Base-by-base conservation (phyloP, 495 filamentous ascomycete species). In the Podospora didyma region DNA sequence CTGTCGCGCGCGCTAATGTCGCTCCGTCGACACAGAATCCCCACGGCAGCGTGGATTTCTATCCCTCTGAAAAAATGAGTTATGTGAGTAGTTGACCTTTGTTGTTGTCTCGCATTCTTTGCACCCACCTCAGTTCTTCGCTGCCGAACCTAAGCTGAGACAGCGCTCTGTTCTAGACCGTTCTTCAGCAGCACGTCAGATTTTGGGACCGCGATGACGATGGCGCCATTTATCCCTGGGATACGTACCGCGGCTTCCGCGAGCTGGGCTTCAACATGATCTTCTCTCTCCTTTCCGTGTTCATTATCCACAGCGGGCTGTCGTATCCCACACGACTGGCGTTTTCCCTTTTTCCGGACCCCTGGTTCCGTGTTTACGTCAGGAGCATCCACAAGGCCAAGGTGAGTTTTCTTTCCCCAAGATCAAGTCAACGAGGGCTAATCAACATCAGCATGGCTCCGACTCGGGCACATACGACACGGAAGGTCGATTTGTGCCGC, bases 211-310 rank as follows among this genome's bases (percentile, higher is more conserved):
- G 65, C 24, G 60, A 68, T 54, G 2, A 16, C 12, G 82, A 85
- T 63, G 75, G 74, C 26, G 65, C 76, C 11, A 82, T 84, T 62
- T 79, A 65, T 62, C 80, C 82, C 0, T 62, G 57, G 41, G 79
- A 84, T 53, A 81, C 77, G 3, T 84, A 73, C 69, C 48, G n/a
- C 12, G 80, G 82, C 7, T 84, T 84, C 64, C 73, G 72, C 23
- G 66, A 65, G 5, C 60, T 84, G 1, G 80, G 82, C 34, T 83
- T 82, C 69, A 74, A 68, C 56, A 41, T 77, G 44, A 21, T 77
- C 24, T 73, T 82, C 63, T 77, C 70, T 9, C 37, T 74, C 20
- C 31, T 80, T 12, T 63, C 77, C 2, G 59, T 68, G 24, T 47
- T 79, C 46, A 62, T 83, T 48, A 79, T 86, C 61, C 73, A 82